phyloP scores from a whole-genome alignment of 139 green algal genomes.

The Picochlorum costavermella region DNA sequence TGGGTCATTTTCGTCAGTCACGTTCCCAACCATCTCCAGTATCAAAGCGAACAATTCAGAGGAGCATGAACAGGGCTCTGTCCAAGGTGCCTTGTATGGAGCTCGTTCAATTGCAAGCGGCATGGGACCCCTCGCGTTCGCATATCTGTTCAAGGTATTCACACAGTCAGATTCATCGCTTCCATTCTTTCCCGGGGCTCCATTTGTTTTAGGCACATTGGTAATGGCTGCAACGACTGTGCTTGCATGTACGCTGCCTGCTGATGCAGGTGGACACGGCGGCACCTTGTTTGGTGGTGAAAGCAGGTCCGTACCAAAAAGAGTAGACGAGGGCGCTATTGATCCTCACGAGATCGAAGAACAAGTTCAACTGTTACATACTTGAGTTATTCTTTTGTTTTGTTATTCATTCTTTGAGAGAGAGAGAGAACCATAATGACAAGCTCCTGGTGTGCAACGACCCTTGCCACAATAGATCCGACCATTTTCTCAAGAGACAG shows the following conservation, averaged over 20 bases:
- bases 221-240: constrained; percentile 29
- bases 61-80: constrained; percentile 33
- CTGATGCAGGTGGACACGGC: background rate
- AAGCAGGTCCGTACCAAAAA: background rate
- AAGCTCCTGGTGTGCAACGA: background rate
- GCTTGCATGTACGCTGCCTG: constrained; percentile 4
- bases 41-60: constrained; percentile 49
- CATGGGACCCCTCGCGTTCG: constrained; percentile 59
- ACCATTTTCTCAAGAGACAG: constrained; percentile 5
- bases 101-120: constrained; percentile 53
- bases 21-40: constrained; percentile 49
- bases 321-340: background rate
- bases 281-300: background rate
- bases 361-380: background rate
- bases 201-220: constrained; percentile 33
- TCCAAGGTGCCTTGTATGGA: constrained; percentile 52
- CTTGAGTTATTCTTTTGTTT: background rate
- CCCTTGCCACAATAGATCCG: background rate
- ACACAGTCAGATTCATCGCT: constrained; percentile 37
- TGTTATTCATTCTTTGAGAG: background rate
- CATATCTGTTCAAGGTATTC: constrained; percentile 52
- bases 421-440: constrained; percentile 4
- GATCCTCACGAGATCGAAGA: background rate
- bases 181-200: constrained; percentile 40
- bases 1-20: constrained; percentile 34